These are phyloP conservation scores for Isoetes taiwanensis DNA, from an alignment of 75 land plant species.

Conservation along the genomic window DNA sequence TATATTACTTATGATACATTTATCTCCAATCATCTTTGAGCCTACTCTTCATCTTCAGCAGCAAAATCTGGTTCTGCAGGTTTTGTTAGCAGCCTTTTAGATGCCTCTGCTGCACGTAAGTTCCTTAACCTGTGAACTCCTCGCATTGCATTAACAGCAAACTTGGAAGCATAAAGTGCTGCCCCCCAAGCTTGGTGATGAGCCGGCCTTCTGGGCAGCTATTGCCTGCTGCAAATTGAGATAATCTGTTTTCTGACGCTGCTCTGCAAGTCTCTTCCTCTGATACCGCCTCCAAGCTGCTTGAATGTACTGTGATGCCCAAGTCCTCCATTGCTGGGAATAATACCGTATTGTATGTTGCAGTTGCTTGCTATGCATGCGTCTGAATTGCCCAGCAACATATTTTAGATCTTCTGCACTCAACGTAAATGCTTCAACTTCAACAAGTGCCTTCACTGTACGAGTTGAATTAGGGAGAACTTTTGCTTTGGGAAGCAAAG, in stretches of 20 bases:
- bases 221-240: neutral
- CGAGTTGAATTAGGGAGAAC: conserved; percentile 67
- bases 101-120: neutral
- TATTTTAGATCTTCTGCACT: conserved; percentile 58
- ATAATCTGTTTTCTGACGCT: conserved; percentile 38
- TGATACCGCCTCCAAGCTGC: conserved; percentile 56
- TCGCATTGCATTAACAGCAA: conserved; percentile 52
- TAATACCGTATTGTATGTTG: conserved; percentile 79
- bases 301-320: conserved; percentile 71
- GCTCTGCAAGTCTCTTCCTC: conserved; percentile 29
- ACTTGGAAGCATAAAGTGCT: conserved; percentile 43
- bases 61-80: conserved; percentile 60
- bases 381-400: conserved; percentile 74
- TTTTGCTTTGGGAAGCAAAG: conserved; percentile 54
- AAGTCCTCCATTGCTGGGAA: conserved; percentile 78
- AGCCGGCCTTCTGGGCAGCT: too few species aligned
- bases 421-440: conserved; percentile 72
- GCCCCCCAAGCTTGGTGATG: too few species aligned
- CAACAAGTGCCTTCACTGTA: conserved; percentile 52
- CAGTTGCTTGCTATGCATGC: conserved; percentile 66
- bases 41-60: conserved; percentile 31
- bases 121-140: conserved; percentile 27
- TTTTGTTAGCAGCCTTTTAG: conserved; percentile 28
- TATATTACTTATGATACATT: too few species aligned
- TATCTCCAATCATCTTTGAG: too few species aligned